Conservation (phyloP, 441 rosid genomes). For the Kokia cookei region DNA sequence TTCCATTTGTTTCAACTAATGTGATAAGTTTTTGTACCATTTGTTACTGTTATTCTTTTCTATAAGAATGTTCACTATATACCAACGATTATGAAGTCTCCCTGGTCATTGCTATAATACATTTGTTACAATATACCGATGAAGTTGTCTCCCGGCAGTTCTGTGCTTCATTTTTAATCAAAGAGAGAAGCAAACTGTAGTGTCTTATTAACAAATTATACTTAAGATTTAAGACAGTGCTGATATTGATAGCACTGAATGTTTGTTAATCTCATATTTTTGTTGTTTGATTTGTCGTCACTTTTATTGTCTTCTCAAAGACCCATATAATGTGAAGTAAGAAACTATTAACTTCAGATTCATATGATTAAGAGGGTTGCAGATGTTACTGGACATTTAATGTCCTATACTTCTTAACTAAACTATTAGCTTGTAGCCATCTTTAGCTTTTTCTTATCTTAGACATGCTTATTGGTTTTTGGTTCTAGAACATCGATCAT, state of each 20-base stretch:
- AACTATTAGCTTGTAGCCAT: not conserved
- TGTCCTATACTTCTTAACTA: not conserved
- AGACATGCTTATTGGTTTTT: not conserved
- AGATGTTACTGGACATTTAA: not conserved
- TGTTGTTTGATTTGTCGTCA: not conserved
- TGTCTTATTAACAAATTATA: not conserved
- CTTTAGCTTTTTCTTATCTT: not conserved
- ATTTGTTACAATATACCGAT: not conserved
- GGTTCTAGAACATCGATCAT: not conserved
- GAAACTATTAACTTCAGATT: not conserved
- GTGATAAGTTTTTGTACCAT: not conserved
- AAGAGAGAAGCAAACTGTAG: not conserved
- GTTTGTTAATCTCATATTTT: not conserved
- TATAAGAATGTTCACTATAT: not conserved
- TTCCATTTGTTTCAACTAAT: not conserved
- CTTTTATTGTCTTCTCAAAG: not conserved
- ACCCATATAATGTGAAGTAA: not conserved
- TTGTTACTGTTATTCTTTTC: not conserved
- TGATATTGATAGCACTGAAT: not conserved
- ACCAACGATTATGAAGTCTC: too few species aligned
- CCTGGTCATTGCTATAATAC: too few species aligned
- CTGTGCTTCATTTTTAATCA: not conserved
- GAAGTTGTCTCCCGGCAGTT: not conserved
- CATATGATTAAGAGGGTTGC: not conserved
- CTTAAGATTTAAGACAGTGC: not conserved